Evolutionary conservation across 2,329 filamentous ascomycete genomes (phyloP), one percentile per base, ranked within the genome.

Genomic region (Verruconis gallopava): DNA sequence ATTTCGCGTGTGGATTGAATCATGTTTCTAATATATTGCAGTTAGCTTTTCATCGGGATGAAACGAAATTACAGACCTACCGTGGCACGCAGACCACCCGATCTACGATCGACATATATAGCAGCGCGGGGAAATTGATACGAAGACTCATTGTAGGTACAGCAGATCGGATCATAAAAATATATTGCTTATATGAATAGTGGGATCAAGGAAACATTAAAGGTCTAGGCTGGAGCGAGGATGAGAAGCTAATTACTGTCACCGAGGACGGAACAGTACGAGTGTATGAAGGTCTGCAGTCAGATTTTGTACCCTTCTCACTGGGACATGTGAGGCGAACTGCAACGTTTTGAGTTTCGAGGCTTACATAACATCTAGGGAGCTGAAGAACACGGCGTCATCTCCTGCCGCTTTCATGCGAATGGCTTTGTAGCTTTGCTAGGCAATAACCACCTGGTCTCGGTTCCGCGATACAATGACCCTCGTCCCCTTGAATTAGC

Each of bases 211-310:
- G 85, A 36, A 69, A 78, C 3, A 84, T 98, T 55, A 82, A 80
- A 59, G 86, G 85, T 2, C 71, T 98, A 15, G 91, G 91, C 22
- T 98, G 91, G 91, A 94, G 88, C 15, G 89, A 94, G 54, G 85
- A 95, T 49, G 91, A 98, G 68, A 81, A 83, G 56, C 71, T 98
- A 37, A 67, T 98, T 3, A 81, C 95, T 0, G 78, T 96, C 40
- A 85, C 86, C 6, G 75, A 82, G 41, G 89, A 98, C 55, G 91
- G 91, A 18, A 89, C 79, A 1, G 89, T 96, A 34, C 74, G 88
- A 46, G 91, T 85, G 59, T 95, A 88, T 56, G 78, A 86, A 58
- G 84, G 91, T 54, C 66, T 98, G n/a, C 83, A 94, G 58, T 85
- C 82, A 47, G 89, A 96, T 57, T 98, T 98, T 57, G 85, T 81